Percentiles rank a stretch among this genome's conserved stretches.
These are phyloP conservation scores for Penicillium arizonense DNA, from an alignment of 495 filamentous ascomycete genomes.

Conservation along the genomic window DNA sequence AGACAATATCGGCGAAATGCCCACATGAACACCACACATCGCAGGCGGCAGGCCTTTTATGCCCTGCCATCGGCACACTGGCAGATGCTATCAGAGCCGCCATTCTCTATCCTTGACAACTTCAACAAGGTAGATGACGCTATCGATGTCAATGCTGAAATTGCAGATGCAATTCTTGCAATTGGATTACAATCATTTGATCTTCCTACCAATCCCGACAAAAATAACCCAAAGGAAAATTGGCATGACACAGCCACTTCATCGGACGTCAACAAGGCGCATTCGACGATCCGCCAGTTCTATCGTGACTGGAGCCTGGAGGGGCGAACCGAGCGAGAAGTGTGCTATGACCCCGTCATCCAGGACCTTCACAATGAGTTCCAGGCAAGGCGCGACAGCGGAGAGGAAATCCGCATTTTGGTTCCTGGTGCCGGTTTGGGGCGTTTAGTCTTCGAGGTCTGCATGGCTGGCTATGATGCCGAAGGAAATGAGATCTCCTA, in stretches of 20 bases:
- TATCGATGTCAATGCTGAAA: constrained; percentile 83
- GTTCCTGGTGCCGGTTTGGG: constrained; percentile 90
- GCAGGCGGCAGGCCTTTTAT: constrained; percentile 87
- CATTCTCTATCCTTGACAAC: constrained; percentile 77
- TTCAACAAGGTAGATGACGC: constrained; percentile 79
- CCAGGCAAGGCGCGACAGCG: constrained; percentile 22
- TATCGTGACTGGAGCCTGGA: constrained; percentile 93
- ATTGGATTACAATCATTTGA: constrained; percentile 66
- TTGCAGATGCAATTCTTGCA: constrained; percentile 72
- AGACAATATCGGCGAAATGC: constrained; percentile 83
- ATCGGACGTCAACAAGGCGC: constrained; percentile 81
- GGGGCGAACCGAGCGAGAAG: constrained; percentile 67
- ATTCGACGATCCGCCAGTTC: constrained; percentile 86
- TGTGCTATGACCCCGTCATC: constrained; percentile 73
- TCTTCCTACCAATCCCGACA: constrained; percentile 33
- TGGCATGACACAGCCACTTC: constrained; percentile 67
- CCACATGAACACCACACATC: constrained; percentile 85
- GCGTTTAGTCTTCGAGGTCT: constrained; percentile 83
- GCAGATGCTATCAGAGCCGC: constrained; percentile 72
- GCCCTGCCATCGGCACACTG: constrained; percentile 80
- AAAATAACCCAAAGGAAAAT: constrained; percentile 36
- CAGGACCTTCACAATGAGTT: constrained; percentile 58
- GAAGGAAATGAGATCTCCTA: constrained; percentile 98
- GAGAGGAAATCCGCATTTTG: constrained; percentile 59
- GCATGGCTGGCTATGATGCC: constrained; percentile 64